A percentile compares a stretch with the other conserved stretches of the same genome.
phyloP scores from a whole-genome alignment of 805 yeast genomes.

The Phaffomyces antillensis region DNA sequence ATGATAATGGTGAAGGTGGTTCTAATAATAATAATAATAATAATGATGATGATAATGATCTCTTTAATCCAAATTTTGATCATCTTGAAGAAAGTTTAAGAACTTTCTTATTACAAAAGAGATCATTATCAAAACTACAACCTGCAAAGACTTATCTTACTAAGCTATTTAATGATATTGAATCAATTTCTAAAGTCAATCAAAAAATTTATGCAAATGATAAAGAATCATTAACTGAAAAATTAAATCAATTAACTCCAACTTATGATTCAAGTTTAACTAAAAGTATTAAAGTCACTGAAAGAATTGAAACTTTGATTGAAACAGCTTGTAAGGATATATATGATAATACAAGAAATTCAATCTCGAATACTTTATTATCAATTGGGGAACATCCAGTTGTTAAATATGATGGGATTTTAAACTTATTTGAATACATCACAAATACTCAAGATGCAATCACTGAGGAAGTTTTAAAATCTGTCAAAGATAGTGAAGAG shows the following conservation, averaged over 20 bases:
- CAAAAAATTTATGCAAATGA: slow-evolving; percentile 45
- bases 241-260: slow-evolving; percentile 57
- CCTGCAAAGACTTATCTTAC: slow-evolving; percentile 87
- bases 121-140: slow-evolving; percentile 79
- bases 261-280: slow-evolving; percentile 46
- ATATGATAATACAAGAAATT: slow-evolving; percentile 52
- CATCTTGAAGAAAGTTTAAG: slow-evolving; percentile 78
- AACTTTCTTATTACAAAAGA: slow-evolving; percentile 78
- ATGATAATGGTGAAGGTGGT: slow-evolving; percentile 30
- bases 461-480: slow-evolving; percentile 53
- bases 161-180: slow-evolving; percentile 63
- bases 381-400: slow-evolving; percentile 43
- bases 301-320: slow-evolving; percentile 51
- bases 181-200: slow-evolving; percentile 55
- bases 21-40: slow-evolving; percentile 23
- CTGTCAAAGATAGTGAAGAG: slow-evolving; percentile 60
- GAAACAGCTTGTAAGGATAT: slow-evolving; percentile 53
- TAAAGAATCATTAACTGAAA: slow-evolving; percentile 36
- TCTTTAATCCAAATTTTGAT: slow-evolving; percentile 60
- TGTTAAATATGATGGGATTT: slow-evolving; percentile 52
- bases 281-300: slow-evolving; percentile 48
- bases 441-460: slow-evolving; percentile 59
- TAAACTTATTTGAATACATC: slow-evolving; percentile 64
- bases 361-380: slow-evolving; percentile 45
- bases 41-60: slow-evolving; percentile 21